Evolutionary conservation across 352 stramenopile species (phyloP), one percentile per base, ranked within the genome.

Genomic region (Pythium sp.): DNA sequence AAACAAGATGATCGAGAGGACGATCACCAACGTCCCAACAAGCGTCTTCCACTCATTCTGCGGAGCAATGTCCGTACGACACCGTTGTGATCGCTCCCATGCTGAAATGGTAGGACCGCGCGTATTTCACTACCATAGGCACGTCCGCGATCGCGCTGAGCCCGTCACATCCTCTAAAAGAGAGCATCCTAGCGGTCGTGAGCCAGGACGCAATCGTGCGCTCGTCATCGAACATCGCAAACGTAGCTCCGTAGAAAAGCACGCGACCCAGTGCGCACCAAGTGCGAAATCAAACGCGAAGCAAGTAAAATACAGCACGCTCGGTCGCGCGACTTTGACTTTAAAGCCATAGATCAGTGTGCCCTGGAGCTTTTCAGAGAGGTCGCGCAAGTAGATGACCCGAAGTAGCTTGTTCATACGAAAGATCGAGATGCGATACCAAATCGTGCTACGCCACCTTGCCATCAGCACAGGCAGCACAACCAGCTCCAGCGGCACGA

Each of bases 81-180:
- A 82, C 71, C 0, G 75, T 82, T 54, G 75, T 82, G 38, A 78
- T 69, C 6, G 75, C 72, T 28, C 72, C 75, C 3, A 82, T 78
- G 22, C 75, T 82, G 41, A 82, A 82, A 56, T 82, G 72, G 54
- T 74, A 76, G 24, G 75, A 67, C 6, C 75, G 65, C 47, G 73
- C 47, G 47, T 76, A 79, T 65, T 75, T 75, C 18, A 18, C 59
- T 0, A 38, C 20, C 1, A 76, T 38, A 5, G 68, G 70, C 12
- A 82, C 70, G 1, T 69, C 41, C 0, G 47, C 65, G 47, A 79
- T 69, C 38, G 59, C 62, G 5, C 62, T 62, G 11, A 78, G 64
- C 14, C 43, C 34, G 1, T 43, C 49, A 38, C 58, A 71, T 30
- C 67, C 69, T 2, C 43, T 57, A 58, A 73, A 82, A 20, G 67